Evolutionary conservation across 352 stramenopile genomes (phyloP).

Genomic region (Phytophthora meadii): DNA sequence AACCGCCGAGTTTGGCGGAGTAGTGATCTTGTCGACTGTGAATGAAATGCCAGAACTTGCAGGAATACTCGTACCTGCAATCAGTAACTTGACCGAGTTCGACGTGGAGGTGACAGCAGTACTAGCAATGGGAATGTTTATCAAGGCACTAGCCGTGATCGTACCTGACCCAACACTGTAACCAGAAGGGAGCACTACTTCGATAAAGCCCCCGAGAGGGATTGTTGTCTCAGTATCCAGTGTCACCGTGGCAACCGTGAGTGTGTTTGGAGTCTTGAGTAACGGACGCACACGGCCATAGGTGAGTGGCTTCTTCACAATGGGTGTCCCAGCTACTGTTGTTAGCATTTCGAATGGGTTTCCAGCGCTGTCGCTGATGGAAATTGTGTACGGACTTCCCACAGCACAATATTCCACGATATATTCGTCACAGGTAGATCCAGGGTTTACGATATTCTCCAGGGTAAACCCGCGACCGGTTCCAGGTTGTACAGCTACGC

Average conservation of each 20-base stretch:
- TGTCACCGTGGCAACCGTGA: conserved; percentile 47
- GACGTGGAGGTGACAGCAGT: conserved; percentile 35
- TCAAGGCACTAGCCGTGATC: conserved; percentile 33
- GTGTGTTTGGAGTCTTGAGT: conserved; percentile 42
- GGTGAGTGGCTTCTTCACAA: conserved; percentile 68
- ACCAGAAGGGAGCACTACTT: conserved; percentile 56
- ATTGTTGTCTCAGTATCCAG: conserved; percentile 51
- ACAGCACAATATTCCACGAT: conserved; percentile 59
- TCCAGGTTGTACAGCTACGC: conserved; percentile 39
- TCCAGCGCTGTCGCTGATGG: conserved; percentile 40
- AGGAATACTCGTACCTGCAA: conserved; percentile 41
- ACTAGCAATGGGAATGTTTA: conserved; percentile 46
- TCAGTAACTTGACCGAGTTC: conserved; percentile 39
- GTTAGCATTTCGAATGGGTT: conserved; percentile 54
- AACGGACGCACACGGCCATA: conserved; percentile 60
- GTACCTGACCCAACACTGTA: conserved; percentile 40
- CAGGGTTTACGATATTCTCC: conserved; percentile 60
- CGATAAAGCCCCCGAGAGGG: conserved; percentile 48
- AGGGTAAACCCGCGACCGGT: conserved; percentile 51
- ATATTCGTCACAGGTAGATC: conserved; percentile 61
- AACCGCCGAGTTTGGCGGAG: conserved; percentile 43
- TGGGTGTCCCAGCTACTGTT: conserved; percentile 54
- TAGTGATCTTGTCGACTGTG: conserved; percentile 58
- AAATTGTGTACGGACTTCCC: conserved; percentile 55
- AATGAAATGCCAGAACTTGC: conserved; percentile 40